Base-by-base conservation (phyloP, 345 rosid genomes). In the Alliaria petiolata region DNA sequence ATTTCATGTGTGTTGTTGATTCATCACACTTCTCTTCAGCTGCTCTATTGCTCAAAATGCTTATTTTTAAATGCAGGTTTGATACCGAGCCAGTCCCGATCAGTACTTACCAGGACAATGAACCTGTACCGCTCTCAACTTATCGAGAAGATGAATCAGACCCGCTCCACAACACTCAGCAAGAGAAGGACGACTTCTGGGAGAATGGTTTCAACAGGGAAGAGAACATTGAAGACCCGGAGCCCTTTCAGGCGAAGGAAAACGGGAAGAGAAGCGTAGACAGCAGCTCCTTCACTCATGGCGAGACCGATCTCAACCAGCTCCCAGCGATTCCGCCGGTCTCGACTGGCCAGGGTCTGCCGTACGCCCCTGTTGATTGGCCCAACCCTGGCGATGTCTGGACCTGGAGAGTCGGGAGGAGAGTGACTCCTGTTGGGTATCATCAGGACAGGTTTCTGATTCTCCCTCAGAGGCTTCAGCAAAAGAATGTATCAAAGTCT, bases 401-500 rank as follows among this genome's bases (percentile, higher is more conserved):
- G 80, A 70, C 72, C 30, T 77, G 98, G 98, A 86, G 77, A 66
- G 98, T 91, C 19, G 98, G 98, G 34, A 91, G 58, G 73, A 84
- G 97, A 80, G 81, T 78, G 49, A 78, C 72, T 40, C 22, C n/a
- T 61, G 25, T 40, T 40, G 97, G 98, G 16, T 75, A 76, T 82
- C 83, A 74, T 62, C 56, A 50, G n/a, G 96, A 93, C 71, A 83
- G 97, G 64, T 87, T 75, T 70, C 33, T 93, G 3, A 82, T 61
- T 81, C 89, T 83, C 65, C 98, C 97, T 49, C 67, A 34, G 33
- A 71, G 81, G 52, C 86, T 91, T 67, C 61, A 43, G 16, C 57
- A 49, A 49, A 45, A 34, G 12, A 40, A 65, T 53, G 20, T 15
- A 9, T 68, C 79, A n/a, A 76, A 69, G 62, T 7, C 80, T 30